Evolutionary conservation across 2,329 filamentous ascomycete genomes (phyloP), one percentile per base, ranked within the genome.

Genomic region (Alternaria sp.): DNA sequence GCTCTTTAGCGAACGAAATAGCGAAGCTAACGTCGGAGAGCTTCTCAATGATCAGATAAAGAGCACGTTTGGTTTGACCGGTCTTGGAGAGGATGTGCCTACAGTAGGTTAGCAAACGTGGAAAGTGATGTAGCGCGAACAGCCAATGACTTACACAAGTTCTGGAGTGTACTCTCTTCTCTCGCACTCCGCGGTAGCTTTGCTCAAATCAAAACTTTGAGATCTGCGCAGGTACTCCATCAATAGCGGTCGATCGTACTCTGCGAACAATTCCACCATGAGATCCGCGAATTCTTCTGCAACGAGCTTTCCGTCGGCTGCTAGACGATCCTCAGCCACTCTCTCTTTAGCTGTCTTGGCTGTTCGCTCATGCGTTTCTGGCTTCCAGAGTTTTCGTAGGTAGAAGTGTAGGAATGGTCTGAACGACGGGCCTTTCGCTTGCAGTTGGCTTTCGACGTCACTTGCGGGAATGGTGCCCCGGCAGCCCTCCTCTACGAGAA

Each of bases 11-110:
- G 74, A 99, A 99, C 1, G 91, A 87, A 70, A 99, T 99, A 9
- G 96, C 96, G 70, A 96, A 93, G 53, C 90, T 91, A 53, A 98
- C 94, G 76, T 99, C 93, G 62, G 90, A 90, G 6, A 99, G 86
- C n/a, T 93, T 90, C 73, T 97, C 93, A 66, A 98, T 96, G 74
- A 99, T 98, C 55, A 99, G 87, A 72, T 91, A 94, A 3, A 99
- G 84, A 0, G 96, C 96, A 12, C 92, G 89, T 79, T 97, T 97
- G 71, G 93, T 96, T 79, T 97, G 90, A 0, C 96, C 96, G 0
- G 93, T 98, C 78, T 97, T 97, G 63, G 93, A 96, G 73, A 98
- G 91, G 2, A 99, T 87, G 74, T 96, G 96, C 13, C 79, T 81
- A 44, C 7, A 36, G 17, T 26, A n/a, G 12, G 65, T 79, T 56